Conservation (phyloP, 495 filamentous ascomycete species). For the Podospora pseudopauciseta region DNA sequence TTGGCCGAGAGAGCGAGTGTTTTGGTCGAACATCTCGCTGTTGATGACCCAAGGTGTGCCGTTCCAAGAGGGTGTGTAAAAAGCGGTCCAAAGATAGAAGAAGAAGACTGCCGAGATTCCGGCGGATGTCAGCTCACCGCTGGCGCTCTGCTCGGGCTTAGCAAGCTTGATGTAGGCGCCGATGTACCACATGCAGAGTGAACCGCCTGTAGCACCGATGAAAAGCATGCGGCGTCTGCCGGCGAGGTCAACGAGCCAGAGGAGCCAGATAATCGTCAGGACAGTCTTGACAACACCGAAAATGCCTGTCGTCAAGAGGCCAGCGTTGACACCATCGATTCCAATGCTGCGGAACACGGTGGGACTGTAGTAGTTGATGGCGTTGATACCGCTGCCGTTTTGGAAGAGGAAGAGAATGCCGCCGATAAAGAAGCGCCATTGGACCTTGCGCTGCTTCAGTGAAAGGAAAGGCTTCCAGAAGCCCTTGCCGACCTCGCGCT, state of each 20-base stretch:
- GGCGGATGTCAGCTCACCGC: conserved; percentile 43
- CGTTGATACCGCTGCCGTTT: conserved; percentile 63
- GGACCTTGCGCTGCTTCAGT: conserved; percentile 45
- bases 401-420: conserved; percentile 64
- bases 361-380: conserved; percentile 64
- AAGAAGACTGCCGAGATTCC: conserved; percentile 72
- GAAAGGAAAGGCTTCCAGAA: conserved; percentile 68
- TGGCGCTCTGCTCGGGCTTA: conserved; percentile 41
- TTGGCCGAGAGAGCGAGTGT: conserved; percentile 63
- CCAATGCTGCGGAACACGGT: conserved; percentile 60
- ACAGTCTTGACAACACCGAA: conserved; percentile 55
- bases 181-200: conserved; percentile 56
- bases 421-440: conserved; percentile 64
- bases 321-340: conserved; percentile 47
- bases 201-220: conserved; percentile 51
- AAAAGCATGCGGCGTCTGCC: conserved; percentile 54
- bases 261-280: conserved; percentile 57
- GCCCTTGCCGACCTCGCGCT: conserved; percentile 53
- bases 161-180: conserved; percentile 53
- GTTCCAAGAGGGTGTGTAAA: conserved; percentile 75
- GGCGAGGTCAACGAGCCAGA: conserved; percentile 52
- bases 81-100: conserved; percentile 77
- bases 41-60: conserved; percentile 66
- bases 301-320: conserved; percentile 50
- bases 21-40: conserved; percentile 61